Percentiles rank a stretch among this genome's conserved stretches.
Conservation (phyloP, 345 rosid species). For the Camelina sativa region DNA sequence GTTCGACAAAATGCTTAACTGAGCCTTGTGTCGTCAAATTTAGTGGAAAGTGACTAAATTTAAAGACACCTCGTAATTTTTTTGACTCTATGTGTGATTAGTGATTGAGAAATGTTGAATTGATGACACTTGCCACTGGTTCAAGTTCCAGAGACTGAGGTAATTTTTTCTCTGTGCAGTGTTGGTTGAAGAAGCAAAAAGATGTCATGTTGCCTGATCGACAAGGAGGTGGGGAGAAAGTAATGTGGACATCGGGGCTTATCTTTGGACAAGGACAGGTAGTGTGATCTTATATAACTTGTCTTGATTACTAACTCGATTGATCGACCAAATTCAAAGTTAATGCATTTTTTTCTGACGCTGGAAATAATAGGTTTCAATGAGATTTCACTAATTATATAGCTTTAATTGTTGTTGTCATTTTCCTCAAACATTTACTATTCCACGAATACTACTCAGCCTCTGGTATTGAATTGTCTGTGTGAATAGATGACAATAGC, state of each 20-base stretch:
- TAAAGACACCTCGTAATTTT: background rate
- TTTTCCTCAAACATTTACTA: constrained; percentile 5
- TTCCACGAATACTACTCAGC: background rate
- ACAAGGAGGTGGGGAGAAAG: constrained; percentile 60
- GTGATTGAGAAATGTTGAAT: constrained; percentile 7
- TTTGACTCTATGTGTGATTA: constrained; percentile 2
- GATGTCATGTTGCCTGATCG: constrained; percentile 68
- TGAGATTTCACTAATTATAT: background rate
- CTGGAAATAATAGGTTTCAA: background rate
- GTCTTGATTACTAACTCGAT: constrained; percentile 5
- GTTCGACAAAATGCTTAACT: constrained; percentile 36
- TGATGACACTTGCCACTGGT: constrained; percentile 3
- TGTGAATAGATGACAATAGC: background rate
- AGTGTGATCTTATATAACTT: constrained; percentile 6
- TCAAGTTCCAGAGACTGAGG: constrained; percentile 24
- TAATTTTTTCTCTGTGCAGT: constrained; percentile 50
- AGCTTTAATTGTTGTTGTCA: background rate
- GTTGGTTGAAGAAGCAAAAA: constrained; percentile 99
- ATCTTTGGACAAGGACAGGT: constrained; percentile 96
- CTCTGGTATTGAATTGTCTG: background rate
- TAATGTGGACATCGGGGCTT: constrained; percentile 93
- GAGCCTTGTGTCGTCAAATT: background rate
- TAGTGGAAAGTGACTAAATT: background rate
- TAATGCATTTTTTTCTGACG: background rate
- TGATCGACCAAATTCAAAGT: constrained; percentile 4